Evolutionary conservation across 2,329 filamentous ascomycete genomes (phyloP), one percentile per base, ranked within the genome.

Genomic region (Alternaria sp.): DNA sequence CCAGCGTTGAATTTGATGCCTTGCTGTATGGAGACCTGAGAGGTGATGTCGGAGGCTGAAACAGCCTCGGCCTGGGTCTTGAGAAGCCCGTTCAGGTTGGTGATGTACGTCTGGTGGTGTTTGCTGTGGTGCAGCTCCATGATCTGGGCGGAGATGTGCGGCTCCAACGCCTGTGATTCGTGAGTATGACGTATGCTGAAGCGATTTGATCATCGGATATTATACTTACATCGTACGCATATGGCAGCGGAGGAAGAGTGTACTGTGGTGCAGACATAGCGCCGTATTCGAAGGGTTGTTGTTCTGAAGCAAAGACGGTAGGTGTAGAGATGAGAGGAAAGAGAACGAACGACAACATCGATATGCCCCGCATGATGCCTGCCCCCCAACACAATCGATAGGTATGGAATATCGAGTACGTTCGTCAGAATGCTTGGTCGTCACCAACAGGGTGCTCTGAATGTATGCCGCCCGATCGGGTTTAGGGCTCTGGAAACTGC

Each of bases 1-100:
- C 94, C 94, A 49, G 91, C 93, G 78, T 96, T 92, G 86, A 96
- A 97, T 73, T 90, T 91, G 81, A 96, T 88, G 63, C 86, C 86
- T 18, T 85, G 82, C 70, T 91, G 89, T n/a, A 92, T 84, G 18
- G 86, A 81, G 57, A 93, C 86, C 68, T 92, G 89, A 4, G 84
- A 80, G 5, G 86, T 81, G 54, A 91, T 84, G 67, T 92, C 87
- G 65, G 83, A 82, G 41, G 84, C 80, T 24, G 82, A 75, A 3
- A 85, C 80, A 16, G 89, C 88, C 5, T 83, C 78, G 52, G 83
- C 80, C 64, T 91, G 89, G 14, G 85, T 83, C 71, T 84, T 80
- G 53, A 92, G 81, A 0, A 88, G 87, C 57, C 82, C 83, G 81
- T 93, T 93, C 60, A 94, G 85, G 76, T 91, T 92, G 63, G 85